A percentile compares a stretch with the other conserved stretches of the same genome.
Conservation (phyloP, 140 eudicot species). For the Bidens hawaiensis region DNA sequence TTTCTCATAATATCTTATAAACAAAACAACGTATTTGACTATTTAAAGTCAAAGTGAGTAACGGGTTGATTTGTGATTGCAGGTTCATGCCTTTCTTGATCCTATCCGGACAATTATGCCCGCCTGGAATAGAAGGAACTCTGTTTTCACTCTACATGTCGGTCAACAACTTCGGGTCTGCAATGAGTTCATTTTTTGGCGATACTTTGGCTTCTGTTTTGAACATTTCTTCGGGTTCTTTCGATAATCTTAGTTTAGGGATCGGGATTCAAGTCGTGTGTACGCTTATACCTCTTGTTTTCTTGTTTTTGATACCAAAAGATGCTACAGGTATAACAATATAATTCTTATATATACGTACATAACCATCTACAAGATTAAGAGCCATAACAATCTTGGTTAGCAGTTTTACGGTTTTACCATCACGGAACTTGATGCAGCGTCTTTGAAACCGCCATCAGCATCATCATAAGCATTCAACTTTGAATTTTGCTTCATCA, state of each 20-base stretch:
- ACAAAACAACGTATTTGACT: neutral
- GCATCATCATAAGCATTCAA: too few species aligned
- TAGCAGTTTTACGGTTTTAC: neutral
- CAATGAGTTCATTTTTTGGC: conserved; percentile 73
- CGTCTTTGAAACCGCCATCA: too few species aligned
- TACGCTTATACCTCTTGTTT: conserved; percentile 64
- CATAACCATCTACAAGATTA: neutral
- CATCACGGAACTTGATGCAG: too few species aligned
- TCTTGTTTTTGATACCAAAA: conserved; percentile 86
- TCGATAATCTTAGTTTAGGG: conserved; percentile 65
- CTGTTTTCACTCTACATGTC: conserved; percentile 94
- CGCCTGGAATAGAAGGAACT: conserved; percentile 99
- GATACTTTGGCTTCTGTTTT: conserved; percentile 80
- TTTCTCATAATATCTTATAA: neutral
- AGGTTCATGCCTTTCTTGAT: conserved; percentile 97
- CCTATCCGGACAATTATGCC: conserved; percentile 92
- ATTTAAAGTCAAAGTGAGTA: neutral
- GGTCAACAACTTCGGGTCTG: conserved; percentile 80
- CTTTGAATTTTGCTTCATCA: too few species aligned
- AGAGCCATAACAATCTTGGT: conserved; percentile 4
- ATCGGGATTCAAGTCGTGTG: conserved; percentile 60
- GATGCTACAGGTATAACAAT: conserved; percentile 84
- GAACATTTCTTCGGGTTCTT: conserved; percentile 74
- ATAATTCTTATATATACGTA: conserved; percentile 15
- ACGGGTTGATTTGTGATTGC: conserved; percentile 23